Percentiles rank a stretch among this genome's conserved stretches.
Conservation (phyloP, 306 rosid species). For the Malus orientalis region DNA sequence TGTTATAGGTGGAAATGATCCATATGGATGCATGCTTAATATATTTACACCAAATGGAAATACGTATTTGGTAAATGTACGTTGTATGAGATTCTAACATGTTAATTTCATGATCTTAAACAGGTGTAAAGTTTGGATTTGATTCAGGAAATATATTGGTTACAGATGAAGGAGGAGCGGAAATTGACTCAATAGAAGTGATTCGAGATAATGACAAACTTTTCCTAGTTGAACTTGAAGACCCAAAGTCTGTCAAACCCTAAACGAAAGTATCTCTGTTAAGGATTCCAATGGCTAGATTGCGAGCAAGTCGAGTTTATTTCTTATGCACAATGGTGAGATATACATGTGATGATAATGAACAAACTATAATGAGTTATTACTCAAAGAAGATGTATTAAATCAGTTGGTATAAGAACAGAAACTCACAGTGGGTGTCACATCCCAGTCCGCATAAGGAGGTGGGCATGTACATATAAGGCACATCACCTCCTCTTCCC, state of each 20-base stretch:
- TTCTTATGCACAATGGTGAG: too few species aligned
- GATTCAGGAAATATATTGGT: conserved; percentile 42
- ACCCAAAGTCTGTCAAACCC: neutral
- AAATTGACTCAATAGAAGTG: conserved; percentile 64
- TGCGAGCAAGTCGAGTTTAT: too few species aligned
- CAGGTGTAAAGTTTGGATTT: conserved; percentile 64
- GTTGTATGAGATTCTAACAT: neutral
- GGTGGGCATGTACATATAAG: too few species aligned
- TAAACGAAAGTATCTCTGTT: too few species aligned
- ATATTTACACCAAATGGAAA: neutral
- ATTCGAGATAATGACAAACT: conserved; percentile 84
- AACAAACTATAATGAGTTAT: too few species aligned
- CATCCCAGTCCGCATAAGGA: too few species aligned
- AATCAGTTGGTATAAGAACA: neutral
- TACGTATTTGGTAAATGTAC: neutral
- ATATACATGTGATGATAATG: too few species aligned
- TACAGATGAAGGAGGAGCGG: conserved; percentile 73
- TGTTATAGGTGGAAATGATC: too few species aligned
- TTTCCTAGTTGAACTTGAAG: conserved; percentile 40
- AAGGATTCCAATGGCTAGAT: too few species aligned
- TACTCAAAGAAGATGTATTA: neutral
- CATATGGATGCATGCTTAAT: neutral
- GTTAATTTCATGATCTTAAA: conserved; percentile 8
- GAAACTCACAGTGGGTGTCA: neutral
- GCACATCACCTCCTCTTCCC: too few species aligned